These are phyloP conservation scores for Periconia digitata DNA, from an alignment of 2,329 filamentous ascomycete genomes.

Conservation along the genomic window DNA sequence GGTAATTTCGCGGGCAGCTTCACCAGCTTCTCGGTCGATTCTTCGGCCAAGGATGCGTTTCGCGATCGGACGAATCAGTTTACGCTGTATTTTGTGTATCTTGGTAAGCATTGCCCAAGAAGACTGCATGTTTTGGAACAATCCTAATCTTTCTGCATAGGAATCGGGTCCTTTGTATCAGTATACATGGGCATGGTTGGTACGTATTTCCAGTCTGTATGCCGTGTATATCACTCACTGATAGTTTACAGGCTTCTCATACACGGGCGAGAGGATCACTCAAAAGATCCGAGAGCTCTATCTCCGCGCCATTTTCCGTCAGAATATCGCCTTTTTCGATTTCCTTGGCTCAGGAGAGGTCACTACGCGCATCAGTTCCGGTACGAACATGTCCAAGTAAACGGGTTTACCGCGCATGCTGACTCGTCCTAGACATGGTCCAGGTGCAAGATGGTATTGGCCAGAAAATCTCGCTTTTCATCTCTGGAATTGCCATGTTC, in stretches of 20 bases:
- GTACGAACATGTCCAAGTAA: constrained; percentile 74
- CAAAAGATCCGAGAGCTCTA: constrained; percentile 59
- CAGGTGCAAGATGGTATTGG: constrained; percentile 86
- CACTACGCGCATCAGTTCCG: constrained; percentile 91
- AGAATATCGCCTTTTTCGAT: constrained; percentile 58
- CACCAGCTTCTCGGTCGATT: constrained; percentile 37
- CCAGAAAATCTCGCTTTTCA: constrained; percentile 41
- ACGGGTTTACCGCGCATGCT: constrained; percentile 58
- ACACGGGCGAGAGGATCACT: constrained; percentile 52
- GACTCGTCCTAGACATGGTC: too few species aligned
- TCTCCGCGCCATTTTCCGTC: constrained; percentile 57
- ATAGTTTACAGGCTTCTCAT: too few species aligned
- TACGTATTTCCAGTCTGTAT: too few species aligned
- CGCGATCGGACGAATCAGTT: constrained; percentile 31
- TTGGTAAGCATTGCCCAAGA: constrained; percentile 29
- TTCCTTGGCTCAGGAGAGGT: constrained; percentile 93
- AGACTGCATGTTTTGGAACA: too few species aligned
- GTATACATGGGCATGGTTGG: constrained; percentile 73
- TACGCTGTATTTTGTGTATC: constrained; percentile 43
- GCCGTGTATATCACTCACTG: too few species aligned
- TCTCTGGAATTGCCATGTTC: constrained; percentile 55
- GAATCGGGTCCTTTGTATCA: constrained; percentile 60
- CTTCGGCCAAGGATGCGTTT: constrained; percentile 27
- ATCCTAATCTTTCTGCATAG: constrained; percentile 1
- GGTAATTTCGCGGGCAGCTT: constrained; percentile 44